These are phyloP conservation scores for Cyclotella baltica DNA, from an alignment of 108 stramenopile species.

Conservation along the genomic window DNA sequence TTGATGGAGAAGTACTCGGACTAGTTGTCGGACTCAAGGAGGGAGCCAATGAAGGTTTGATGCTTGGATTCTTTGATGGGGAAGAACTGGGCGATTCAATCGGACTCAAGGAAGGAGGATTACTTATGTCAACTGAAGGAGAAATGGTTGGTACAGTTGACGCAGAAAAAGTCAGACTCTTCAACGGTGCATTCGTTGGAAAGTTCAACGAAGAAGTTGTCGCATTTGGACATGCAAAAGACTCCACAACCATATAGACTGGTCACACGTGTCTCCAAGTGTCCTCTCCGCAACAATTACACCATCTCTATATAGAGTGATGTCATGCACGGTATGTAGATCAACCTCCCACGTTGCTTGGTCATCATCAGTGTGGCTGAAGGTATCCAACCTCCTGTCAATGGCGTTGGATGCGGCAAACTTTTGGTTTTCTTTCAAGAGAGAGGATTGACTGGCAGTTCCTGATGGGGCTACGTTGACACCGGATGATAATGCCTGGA, in stretches of 20 bases:
- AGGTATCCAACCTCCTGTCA: not conserved
- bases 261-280: not conserved
- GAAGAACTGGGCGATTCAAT: too few species aligned
- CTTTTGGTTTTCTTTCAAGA: not conserved
- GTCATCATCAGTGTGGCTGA: not conserved
- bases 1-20: not conserved
- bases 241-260: not conserved
- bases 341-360: not conserved
- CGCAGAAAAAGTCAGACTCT: not conserved
- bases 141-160: too few species aligned
- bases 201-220: not conserved
- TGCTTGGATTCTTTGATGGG: not conserved
- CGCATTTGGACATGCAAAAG: not conserved
- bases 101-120: too few species aligned
- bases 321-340: not conserved
- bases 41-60: not conserved
- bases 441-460: not conserved
- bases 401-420: not conserved
- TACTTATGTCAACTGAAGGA: too few species aligned
- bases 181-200: not conserved
- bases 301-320: not conserved
- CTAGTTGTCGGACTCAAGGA: not conserved
- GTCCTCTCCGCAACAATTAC: not conserved
- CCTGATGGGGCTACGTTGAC: not conserved
- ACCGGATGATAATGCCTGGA: not conserved